phyloP scores from a whole-genome alignment of 345 rosid genomes.

The Boechera stricta region DNA sequence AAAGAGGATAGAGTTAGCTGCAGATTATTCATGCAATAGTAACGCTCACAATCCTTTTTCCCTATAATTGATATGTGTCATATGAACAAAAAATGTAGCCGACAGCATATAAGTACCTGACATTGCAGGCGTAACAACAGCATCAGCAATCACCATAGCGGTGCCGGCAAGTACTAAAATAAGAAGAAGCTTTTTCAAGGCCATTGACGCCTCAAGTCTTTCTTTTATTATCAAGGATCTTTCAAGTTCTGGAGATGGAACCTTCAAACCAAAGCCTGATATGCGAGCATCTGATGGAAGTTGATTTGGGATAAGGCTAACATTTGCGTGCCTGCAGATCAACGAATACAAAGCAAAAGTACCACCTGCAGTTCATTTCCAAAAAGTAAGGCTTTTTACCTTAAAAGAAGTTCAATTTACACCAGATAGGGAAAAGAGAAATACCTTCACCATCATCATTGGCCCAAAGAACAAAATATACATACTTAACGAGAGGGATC shows the following conservation, averaged over 20 bases:
- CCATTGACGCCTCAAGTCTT: conserved; percentile 77
- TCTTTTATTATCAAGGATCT: conserved; percentile 94
- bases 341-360: conserved; percentile 97
- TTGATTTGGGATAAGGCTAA: conserved; percentile 94
- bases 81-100: not conserved
- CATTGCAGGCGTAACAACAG: conserved; percentile 97
- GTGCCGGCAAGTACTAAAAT: conserved; percentile 94
- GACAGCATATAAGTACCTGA: conserved; percentile 64
- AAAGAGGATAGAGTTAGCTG: conserved; percentile 35
- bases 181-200: conserved; percentile 83
- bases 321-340: conserved; percentile 96
- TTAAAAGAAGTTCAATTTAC: not conserved
- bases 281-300: conserved; percentile 96
- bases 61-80: not conserved
- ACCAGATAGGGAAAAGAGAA: conserved; percentile 13
- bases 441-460: conserved; percentile 99
- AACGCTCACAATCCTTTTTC: not conserved
- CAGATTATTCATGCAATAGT: not conserved
- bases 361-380: conserved; percentile 68
- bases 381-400: not conserved
- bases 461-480: conserved; percentile 93
- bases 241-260: conserved; percentile 95
- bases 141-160: conserved; percentile 98
- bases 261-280: conserved; percentile 94
- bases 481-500: conserved; percentile 92